Base-by-base conservation (phyloP, 2,329 filamentous ascomycete species). In the Aureobasidium sp. region DNA sequence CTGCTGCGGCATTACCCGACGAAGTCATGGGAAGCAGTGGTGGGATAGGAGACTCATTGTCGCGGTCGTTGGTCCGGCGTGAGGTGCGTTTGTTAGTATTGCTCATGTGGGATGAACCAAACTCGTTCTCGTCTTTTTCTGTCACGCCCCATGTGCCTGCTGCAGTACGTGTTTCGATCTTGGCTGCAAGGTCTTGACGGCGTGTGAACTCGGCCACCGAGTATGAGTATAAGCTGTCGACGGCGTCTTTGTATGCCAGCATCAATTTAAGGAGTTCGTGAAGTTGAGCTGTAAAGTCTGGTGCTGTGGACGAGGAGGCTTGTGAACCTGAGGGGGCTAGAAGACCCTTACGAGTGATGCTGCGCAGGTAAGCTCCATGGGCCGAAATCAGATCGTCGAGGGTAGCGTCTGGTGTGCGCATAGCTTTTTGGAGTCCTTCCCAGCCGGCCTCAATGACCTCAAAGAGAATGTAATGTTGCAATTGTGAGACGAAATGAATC, bases 401-500 rank as follows among this genome's bases (percentile, higher is more conserved):
- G 0, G 94, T 99, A 71, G 88, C 92, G 67, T 90, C 89, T 15
- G 93, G 90, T 52, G 71, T 70, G 61, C 84, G 85, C 65, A 97
- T 87, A 36, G 89, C 88, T 32, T 85, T 83, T 74, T 97, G 90
- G 2, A 99, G 82, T 71, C 93, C 88, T 65, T 90, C 89, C 95
- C 94, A 99, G 53, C 90, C 94, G 39, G 90, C 88, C 74, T 99
- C 94, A 68, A 99, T 97, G 68, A 99, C 94, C 75, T 99, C 94
- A 71, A 97, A 99, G 10, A 99, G 82, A 68, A 99, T 97, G 74
- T 99, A 99, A 78, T 97, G 97, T 75, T 99, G 94, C 15, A 99
- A 82, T 75, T 99, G 94, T 66, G 91, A 91, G 70, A 97, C 87
- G 71, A 99, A 97, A 74, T 99, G 95, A 17, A 97, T 90, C 94